These are phyloP conservation scores for Nevesoporus exiguus DNA, from an alignment of 768 basidiomycete genomes.

Conservation along the genomic window DNA sequence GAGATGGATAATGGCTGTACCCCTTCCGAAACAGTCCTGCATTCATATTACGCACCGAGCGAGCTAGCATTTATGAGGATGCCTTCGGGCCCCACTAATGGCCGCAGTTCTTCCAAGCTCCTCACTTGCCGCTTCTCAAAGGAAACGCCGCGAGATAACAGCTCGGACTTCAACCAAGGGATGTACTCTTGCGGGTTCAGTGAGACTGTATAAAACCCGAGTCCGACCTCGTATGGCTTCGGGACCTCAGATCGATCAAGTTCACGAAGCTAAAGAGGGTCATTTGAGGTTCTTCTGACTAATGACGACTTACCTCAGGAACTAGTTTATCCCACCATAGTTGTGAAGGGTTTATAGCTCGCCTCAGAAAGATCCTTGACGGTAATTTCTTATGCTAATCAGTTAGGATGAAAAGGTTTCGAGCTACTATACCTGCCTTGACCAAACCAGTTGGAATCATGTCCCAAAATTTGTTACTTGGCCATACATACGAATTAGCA, in stretches of 20 bases:
- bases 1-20: neutral
- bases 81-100: slow-evolving; percentile 34
- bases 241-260: slow-evolving; percentile 36
- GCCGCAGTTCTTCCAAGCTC: slow-evolving; percentile 45
- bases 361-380: slow-evolving; percentile 31
- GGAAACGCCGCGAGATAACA: slow-evolving; percentile 38
- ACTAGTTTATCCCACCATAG: slow-evolving; percentile 41
- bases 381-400: slow-evolving; percentile 36
- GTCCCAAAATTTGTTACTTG: slow-evolving; percentile 45
- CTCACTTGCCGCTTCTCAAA: slow-evolving; percentile 42
- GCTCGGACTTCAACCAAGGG: slow-evolving; percentile 43
- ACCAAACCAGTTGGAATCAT: slow-evolving; percentile 44
- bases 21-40: neutral
- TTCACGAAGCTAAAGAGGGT: slow-evolving; percentile 30
- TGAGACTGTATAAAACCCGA: slow-evolving; percentile 45
- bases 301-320: slow-evolving; percentile 33
- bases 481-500: slow-evolving; percentile 5
- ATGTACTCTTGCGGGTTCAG: slow-evolving; percentile 51
- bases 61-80: slow-evolving; percentile 57
- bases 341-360: slow-evolving; percentile 14
- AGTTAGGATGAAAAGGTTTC: neutral
- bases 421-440: slow-evolving; percentile 26
- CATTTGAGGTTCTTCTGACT: neutral
- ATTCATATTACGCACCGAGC: slow-evolving; percentile 40
- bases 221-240: slow-evolving; percentile 33